A percentile compares a stretch with the other conserved stretches of the same genome.
These are phyloP conservation scores for Penicillium cataractarum DNA, from an alignment of 495 filamentous ascomycete species.

Conservation along the genomic window DNA sequence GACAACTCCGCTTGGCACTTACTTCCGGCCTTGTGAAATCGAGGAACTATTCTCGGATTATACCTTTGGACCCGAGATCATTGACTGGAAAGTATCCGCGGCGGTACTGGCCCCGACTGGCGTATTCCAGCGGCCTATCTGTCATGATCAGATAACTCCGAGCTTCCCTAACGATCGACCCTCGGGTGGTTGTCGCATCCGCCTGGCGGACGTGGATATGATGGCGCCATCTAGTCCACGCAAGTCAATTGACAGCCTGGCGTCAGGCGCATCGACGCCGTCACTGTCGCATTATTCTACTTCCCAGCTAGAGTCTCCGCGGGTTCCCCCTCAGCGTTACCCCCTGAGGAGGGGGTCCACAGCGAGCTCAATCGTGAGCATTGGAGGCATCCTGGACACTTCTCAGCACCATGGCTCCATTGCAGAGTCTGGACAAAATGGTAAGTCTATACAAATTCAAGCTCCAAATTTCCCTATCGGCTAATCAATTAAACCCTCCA, in stretches of 20 bases:
- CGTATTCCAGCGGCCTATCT: slow-evolving; percentile 22
- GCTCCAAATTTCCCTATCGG: background rate
- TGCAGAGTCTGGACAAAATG: slow-evolving; percentile 80
- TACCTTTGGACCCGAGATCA: background rate
- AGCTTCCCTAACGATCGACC: slow-evolving; percentile 34
- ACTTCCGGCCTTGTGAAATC: slow-evolving; percentile 12
- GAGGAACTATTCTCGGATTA: slow-evolving; percentile 1
- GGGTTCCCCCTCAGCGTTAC: slow-evolving; percentile 46
- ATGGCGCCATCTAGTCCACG: slow-evolving; percentile 70
- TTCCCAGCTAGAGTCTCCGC: slow-evolving; percentile 48
- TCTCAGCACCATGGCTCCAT: slow-evolving; percentile 62
- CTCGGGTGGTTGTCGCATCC: slow-evolving; percentile 44
- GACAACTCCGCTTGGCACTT: slow-evolving; percentile 9
- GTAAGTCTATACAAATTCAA: slow-evolving; percentile 37
- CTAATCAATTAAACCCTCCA: slow-evolving; percentile 13
- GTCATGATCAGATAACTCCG: slow-evolving; percentile 50
- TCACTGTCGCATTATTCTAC: slow-evolving; percentile 64
- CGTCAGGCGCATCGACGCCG: slow-evolving; percentile 51
- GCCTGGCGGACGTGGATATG: slow-evolving; percentile 44
- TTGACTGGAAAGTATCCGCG: slow-evolving; percentile 1
- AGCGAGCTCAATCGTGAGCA: slow-evolving; percentile 83
- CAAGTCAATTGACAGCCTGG: slow-evolving; percentile 72
- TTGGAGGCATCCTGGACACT: slow-evolving; percentile 74
- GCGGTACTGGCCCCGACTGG: background rate
- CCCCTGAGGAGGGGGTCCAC: slow-evolving; percentile 74